phyloP scores from a whole-genome alignment of 2,329 filamentous ascomycete genomes.

The Ceratocystis huliohia region DNA sequence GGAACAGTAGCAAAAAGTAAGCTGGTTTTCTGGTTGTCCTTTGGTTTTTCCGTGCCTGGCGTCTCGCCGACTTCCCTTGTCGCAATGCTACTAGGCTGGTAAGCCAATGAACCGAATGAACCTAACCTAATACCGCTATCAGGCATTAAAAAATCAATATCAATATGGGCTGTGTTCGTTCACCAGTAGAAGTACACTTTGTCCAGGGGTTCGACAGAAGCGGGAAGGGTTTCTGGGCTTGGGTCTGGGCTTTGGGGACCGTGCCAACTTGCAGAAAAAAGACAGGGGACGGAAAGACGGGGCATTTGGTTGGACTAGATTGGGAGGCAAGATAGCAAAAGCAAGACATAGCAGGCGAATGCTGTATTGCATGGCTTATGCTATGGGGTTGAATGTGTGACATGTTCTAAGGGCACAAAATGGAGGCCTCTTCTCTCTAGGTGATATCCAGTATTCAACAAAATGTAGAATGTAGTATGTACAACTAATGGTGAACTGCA shows the following conservation, averaged over 20 bases:
- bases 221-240: background rate
- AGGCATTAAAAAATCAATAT: too few species aligned
- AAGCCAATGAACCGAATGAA: background rate
- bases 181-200: background rate
- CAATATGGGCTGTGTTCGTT: background rate
- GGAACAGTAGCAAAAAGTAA: background rate
- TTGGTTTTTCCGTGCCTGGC: background rate
- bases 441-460: too few species aligned
- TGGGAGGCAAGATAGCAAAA: background rate
- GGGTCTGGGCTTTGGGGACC: background rate
- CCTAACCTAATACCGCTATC: too few species aligned
- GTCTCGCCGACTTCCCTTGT: background rate
- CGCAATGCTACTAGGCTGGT: background rate
- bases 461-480: too few species aligned
- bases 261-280: background rate
- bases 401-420: too few species aligned
- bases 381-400: too few species aligned
- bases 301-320: background rate
- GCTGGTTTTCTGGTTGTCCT: background rate
- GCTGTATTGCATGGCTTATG: too few species aligned
- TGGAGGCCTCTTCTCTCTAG: too few species aligned
- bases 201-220: background rate
- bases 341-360: too few species aligned
- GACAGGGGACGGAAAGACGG: background rate
- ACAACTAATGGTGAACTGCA: too few species aligned